Evolutionary conservation across 2,329 filamentous ascomycete genomes (phyloP).

Genomic region (Curvularia sp.): DNA sequence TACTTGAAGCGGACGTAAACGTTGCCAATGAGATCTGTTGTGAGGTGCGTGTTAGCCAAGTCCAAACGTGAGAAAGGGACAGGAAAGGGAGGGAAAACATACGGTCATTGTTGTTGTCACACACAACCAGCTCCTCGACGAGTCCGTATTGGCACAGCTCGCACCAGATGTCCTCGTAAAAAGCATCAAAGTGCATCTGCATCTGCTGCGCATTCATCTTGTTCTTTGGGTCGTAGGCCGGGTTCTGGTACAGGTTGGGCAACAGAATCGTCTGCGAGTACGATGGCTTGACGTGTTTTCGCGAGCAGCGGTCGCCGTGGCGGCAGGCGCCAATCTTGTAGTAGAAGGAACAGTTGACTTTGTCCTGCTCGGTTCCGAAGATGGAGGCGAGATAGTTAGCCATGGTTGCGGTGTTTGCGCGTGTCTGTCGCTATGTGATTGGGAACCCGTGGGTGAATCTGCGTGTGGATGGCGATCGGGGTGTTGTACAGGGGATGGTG

Average conservation of each 20-base stretch:
- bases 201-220: slow-evolving; percentile 96
- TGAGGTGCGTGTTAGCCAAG: slow-evolving; percentile 5
- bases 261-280: slow-evolving; percentile 98
- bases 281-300: slow-evolving; percentile 98
- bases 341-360: slow-evolving; percentile 99
- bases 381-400: slow-evolving; percentile 99
- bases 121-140: slow-evolving; percentile 96
- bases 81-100: slow-evolving; percentile 47
- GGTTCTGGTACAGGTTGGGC: slow-evolving; percentile 99
- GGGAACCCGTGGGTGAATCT: background rate
- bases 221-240: slow-evolving; percentile 93
- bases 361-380: slow-evolving; percentile 99
- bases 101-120: slow-evolving; percentile 99
- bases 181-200: slow-evolving; percentile 99
- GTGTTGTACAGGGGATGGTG: background rate
- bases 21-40: slow-evolving; percentile 88
- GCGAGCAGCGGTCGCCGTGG: slow-evolving; percentile 96
- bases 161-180: slow-evolving; percentile 99
- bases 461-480: background rate
- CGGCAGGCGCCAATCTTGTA: slow-evolving; percentile 99
- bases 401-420: slow-evolving; percentile 61
- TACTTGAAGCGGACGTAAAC: slow-evolving; percentile 99
- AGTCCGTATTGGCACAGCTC: slow-evolving; percentile 98
- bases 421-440: background rate
- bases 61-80: background rate